Percentiles rank a stretch among this genome's conserved stretches.
phyloP scores from a whole-genome alignment of 1,284 basidiomycete genomes.

The Neotropicomus parvogracilis region DNA sequence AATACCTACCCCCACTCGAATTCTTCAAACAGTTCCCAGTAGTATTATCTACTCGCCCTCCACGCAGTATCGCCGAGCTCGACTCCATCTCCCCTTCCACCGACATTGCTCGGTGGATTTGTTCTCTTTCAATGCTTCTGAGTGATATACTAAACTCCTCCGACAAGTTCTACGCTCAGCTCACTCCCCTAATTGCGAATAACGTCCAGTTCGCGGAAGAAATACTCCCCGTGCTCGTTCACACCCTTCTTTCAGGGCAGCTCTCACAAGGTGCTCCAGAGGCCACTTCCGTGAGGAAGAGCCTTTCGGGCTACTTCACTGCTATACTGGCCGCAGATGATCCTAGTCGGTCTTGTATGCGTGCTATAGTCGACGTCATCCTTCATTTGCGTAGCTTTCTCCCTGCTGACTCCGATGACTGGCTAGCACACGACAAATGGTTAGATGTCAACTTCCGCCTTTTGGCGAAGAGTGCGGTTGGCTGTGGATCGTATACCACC shows the following conservation, averaged over 20 bases:
- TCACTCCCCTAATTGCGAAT: constrained; percentile 55
- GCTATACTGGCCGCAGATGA: constrained; percentile 47
- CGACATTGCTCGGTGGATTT: constrained; percentile 66
- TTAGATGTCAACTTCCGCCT: constrained; percentile 72
- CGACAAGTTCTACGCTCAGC: constrained; percentile 67
- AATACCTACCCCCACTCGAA: constrained; percentile 48
- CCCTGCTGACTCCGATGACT: constrained; percentile 43
- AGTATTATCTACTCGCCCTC: constrained; percentile 28
- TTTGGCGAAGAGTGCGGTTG: constrained; percentile 72
- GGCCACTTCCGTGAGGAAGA: constrained; percentile 14
- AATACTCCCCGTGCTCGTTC: constrained; percentile 73
- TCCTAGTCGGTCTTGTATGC: constrained; percentile 48
- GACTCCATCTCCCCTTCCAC: constrained; percentile 38
- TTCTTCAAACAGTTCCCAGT: constrained; percentile 49
- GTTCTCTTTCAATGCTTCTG: constrained; percentile 56
- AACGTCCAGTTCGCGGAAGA: constrained; percentile 61
- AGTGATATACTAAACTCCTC: constrained; percentile 52
- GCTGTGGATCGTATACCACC: constrained; percentile 82
- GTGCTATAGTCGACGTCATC: constrained; percentile 73
- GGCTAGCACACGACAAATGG: constrained; percentile 78
- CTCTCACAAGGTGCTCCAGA: constrained; percentile 6
- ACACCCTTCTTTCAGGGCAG: constrained; percentile 57
- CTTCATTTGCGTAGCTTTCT: constrained; percentile 75
- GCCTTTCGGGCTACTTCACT: constrained; percentile 65
- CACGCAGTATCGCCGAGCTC: constrained; percentile 38